A percentile compares a stretch with the other conserved stretches of the same genome.
These are phyloP conservation scores for Ambrosiella beaveri DNA, from an alignment of 2,329 filamentous ascomycete species.

Conservation along the genomic window DNA sequence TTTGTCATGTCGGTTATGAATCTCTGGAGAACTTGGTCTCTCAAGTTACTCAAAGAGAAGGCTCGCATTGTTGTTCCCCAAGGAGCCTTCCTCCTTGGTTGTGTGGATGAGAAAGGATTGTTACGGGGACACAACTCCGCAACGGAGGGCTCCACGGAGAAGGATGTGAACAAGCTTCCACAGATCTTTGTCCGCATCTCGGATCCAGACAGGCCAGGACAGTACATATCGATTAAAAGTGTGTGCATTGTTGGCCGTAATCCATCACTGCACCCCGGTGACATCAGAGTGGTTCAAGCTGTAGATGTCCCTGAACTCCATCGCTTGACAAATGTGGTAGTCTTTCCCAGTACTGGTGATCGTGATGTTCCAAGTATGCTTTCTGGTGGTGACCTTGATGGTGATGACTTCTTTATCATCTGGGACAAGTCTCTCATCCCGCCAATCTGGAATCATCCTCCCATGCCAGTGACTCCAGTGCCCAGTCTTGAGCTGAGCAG, in stretches of 20 bases:
- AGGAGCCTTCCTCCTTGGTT: constrained; percentile 76
- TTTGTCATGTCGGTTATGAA: constrained; percentile 65
- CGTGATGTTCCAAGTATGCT: constrained; percentile 83
- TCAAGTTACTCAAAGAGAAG: constrained; percentile 85
- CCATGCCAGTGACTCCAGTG: constrained; percentile 49
- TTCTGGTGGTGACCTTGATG: constrained; percentile 87
- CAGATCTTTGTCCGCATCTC: constrained; percentile 82
- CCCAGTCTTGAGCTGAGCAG: constrained; percentile 16
- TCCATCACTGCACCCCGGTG: constrained; percentile 82
- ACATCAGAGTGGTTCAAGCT: constrained; percentile 73
- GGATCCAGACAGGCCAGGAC: constrained; percentile 34
- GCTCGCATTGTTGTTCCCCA: constrained; percentile 66
- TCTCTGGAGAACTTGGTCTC: constrained; percentile 76
- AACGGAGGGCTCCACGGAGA: constrained; percentile 23
- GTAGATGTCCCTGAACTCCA: constrained; percentile 56
- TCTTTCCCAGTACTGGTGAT: constrained; percentile 71
- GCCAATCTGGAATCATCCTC: constrained; percentile 46
- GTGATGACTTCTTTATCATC: constrained; percentile 86
- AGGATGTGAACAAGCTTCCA: constrained; percentile 41
- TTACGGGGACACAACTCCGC: constrained; percentile 53
- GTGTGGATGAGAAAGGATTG: constrained; percentile 66
- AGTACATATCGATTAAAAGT: constrained; percentile 55
- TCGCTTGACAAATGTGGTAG: constrained; percentile 70
- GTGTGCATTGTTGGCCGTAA: constrained; percentile 78
- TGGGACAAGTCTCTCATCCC: constrained; percentile 71